Evolutionary conservation across 345 rosid genomes (phyloP), one percentile per base, ranked within the genome.

Genomic region (Heritiera fomes): DNA sequence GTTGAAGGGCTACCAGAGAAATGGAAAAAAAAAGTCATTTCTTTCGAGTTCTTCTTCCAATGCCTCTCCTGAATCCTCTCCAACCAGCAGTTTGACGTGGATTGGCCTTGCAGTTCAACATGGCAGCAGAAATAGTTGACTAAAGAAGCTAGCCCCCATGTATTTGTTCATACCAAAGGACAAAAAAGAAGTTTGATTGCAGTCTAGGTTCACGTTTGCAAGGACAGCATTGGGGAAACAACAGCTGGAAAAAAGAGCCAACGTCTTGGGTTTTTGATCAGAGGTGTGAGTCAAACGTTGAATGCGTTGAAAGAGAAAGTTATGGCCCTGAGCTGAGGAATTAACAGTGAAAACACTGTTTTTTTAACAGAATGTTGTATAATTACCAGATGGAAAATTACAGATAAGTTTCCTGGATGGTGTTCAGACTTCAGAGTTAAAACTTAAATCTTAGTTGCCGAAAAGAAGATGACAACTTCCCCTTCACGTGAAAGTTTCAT

Each of bases 401-500:
- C 30, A 45, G 17, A 45, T 1, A 71, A 17, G 60, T 52, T 71
- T 17, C 20, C 20, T 30, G 75, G 45, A 71, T 14, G 59, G 73
- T 23, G 5, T 3, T 43, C 69, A 18, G 71, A 28, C 3, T n/a
- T 67, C 50, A 41, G 45, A 13, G 45, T 14, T 32, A 12, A 30
- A 23, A 0, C 32, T 6, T 23, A 12, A 30, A 23, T 2, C 32
- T 6, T 23, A 46, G 75, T 34, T 34, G 3, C 38, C 2, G 38
- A 50, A 32, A 50, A 56, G 28, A 56, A 18, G 61, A 6, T 56
- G 10, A 13, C 15, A 5, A 15, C 20, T 40, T 28, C 60, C 60
- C 10, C 11, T 55, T 73, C 76, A 73, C 76, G 76, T 53, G 76
- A 73, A 73, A 73, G 63, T 53, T 73, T 55, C 18, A 9, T 34